Percentiles rank a stretch among this genome's conserved stretches.
Conservation (phyloP, 805 yeast genomes). For the Hanseniaspora valbyensis region DNA sequence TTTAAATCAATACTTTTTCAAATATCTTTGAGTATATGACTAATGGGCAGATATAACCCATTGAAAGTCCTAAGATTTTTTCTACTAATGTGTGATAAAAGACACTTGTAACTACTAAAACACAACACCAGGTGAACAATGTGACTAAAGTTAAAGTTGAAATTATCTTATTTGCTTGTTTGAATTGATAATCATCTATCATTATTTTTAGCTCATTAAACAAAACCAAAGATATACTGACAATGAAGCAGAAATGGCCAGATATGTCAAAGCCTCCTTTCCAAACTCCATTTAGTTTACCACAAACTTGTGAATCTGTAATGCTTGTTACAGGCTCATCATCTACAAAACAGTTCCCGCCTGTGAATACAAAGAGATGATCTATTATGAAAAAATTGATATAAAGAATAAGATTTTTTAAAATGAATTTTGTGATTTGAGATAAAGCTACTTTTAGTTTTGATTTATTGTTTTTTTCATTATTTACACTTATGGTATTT, state of each 20-base stretch:
- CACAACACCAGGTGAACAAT: constrained; percentile 42
- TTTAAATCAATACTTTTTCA: neutral
- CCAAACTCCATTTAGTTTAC: constrained; percentile 33
- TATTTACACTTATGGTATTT: constrained; percentile 16
- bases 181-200: neutral
- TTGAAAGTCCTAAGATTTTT: constrained; percentile 55
- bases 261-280: constrained; percentile 42
- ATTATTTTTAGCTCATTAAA: constrained; percentile 28
- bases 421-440: constrained; percentile 22
- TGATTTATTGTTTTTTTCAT: constrained; percentile 2
- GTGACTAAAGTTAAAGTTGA: constrained; percentile 5
- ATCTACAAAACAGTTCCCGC: constrained; percentile 27
- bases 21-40: constrained; percentile 32
- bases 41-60: constrained; percentile 47
- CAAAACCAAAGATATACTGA: constrained; percentile 35
- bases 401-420: constrained; percentile 23
- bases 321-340: constrained; percentile 16
- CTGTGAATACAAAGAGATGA: constrained; percentile 26
- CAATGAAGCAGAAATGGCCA: constrained; percentile 41
- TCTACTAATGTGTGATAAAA: constrained; percentile 75
- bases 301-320: constrained; percentile 29
- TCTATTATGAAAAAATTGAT: constrained; percentile 28
- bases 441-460: constrained; percentile 16
- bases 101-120: constrained; percentile 59
- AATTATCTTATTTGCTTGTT: neutral